phyloP scores from a whole-genome alignment of 768 basidiomycete genomes.

The Kwoniella shandongensis region DNA sequence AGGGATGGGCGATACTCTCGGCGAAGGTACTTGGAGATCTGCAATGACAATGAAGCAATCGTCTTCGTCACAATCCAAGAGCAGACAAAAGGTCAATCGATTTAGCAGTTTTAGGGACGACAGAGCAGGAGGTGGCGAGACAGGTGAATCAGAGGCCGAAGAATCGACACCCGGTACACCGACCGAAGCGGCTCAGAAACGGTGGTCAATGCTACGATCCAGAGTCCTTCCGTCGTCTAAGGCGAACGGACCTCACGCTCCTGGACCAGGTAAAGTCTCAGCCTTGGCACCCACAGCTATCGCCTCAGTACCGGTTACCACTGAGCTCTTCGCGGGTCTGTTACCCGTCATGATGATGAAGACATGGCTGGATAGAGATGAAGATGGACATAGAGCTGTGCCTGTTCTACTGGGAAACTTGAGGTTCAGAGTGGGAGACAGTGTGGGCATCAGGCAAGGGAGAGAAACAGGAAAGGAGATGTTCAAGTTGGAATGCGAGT shows the following conservation, averaged over 20 bases:
- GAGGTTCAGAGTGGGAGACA: constrained; percentile 53
- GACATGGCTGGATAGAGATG: constrained; percentile 53
- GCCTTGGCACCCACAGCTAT: constrained; percentile 40
- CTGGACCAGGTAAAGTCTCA: constrained; percentile 31
- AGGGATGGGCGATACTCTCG: constrained; percentile 17
- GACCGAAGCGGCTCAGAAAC: constrained; percentile 32
- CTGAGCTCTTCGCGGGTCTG: constrained; percentile 51
- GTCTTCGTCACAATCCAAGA: constrained; percentile 1
- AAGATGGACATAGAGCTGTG: constrained; percentile 51
- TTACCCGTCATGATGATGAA: constrained; percentile 54
- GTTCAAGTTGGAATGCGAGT: constrained; percentile 68
- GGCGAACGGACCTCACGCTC: constrained; percentile 15
- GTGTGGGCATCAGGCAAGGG: constrained; percentile 45
- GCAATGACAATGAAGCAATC: constrained; percentile 3
- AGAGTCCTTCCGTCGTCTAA: constrained; percentile 36
- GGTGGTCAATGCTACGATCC: constrained; percentile 42
- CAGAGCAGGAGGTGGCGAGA: constrained; percentile 1
- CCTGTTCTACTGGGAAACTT: constrained; percentile 52
- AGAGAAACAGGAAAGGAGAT: constrained; percentile 50
- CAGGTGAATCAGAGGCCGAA: constrained; percentile 18
- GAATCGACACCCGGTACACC: constrained; percentile 11
- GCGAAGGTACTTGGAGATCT: constrained; percentile 19
- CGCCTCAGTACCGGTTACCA: constrained; percentile 49
- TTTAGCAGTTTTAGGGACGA: constrained; percentile 21
- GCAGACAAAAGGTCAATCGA: constrained; percentile 6